phyloP scores from a whole-genome alignment of 495 filamentous ascomycete species.

The Monascus purpureus region DNA sequence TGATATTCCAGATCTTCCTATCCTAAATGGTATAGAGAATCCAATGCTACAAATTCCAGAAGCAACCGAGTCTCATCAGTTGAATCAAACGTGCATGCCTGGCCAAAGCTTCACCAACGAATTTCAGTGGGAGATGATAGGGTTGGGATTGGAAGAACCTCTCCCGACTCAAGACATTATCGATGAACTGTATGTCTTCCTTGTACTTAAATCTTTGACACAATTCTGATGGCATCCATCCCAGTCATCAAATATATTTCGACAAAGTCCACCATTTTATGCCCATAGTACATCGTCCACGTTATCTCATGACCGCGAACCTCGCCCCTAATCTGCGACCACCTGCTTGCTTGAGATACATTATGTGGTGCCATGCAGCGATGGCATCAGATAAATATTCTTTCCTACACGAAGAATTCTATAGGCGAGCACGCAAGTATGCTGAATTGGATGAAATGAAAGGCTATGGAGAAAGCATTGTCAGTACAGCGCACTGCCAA shows the following conservation, averaged over 20 bases:
- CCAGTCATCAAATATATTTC: slow-evolving; percentile 75
- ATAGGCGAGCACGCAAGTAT: slow-evolving; percentile 78
- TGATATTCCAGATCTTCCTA: slow-evolving; percentile 12
- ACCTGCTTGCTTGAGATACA: slow-evolving; percentile 79
- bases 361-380: slow-evolving; percentile 84
- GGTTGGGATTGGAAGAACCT: slow-evolving; percentile 83
- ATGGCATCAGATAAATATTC: slow-evolving; percentile 69
- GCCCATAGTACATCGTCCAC: slow-evolving; percentile 78
- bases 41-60: slow-evolving; percentile 11
- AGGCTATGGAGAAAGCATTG: slow-evolving; percentile 76
- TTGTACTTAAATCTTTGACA: not conserved
- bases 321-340: slow-evolving; percentile 75
- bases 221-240: not conserved
- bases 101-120: slow-evolving; percentile 8
- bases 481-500: slow-evolving; percentile 71
- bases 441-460: slow-evolving; percentile 82
- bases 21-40: slow-evolving; percentile 7
- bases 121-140: slow-evolving; percentile 85
- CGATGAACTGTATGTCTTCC: slow-evolving; percentile 62
- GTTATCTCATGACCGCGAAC: slow-evolving; percentile 74
- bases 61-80: slow-evolving; percentile 13
- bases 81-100: slow-evolving; percentile 8
- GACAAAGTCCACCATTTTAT: slow-evolving; percentile 74
- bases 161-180: slow-evolving; percentile 77
- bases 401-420: slow-evolving; percentile 68